Percentiles rank a stretch among this genome's conserved stretches.
phyloP scores from a whole-genome alignment of 345 rosid species.

The Eucalyptus sp. region DNA sequence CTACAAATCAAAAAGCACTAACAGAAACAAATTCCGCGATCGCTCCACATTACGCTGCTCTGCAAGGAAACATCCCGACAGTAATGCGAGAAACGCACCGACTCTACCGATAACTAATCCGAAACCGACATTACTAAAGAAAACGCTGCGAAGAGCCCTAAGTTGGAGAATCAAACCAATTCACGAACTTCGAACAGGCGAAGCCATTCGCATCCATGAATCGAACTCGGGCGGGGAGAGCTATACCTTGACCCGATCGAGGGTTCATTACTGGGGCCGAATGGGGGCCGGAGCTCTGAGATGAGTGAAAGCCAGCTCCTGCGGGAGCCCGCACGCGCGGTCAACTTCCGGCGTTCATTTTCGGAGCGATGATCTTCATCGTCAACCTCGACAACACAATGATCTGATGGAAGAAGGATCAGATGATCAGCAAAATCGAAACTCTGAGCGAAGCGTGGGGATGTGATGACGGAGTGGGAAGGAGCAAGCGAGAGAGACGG shows the following conservation, averaged over 20 bases:
- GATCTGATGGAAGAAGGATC: not conserved
- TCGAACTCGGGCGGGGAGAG: not conserved
- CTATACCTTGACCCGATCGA: not conserved
- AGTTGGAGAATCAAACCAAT: too few species aligned
- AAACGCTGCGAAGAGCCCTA: too few species aligned
- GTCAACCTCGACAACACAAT: not conserved
- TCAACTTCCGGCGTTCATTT: not conserved
- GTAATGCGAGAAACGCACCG: too few species aligned
- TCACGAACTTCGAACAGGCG: too few species aligned
- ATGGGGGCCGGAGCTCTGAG: not conserved
- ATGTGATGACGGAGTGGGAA: not conserved
- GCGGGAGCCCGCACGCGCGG: not conserved
- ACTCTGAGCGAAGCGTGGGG: not conserved
- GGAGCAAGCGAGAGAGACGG: not conserved
- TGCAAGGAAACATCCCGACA: not conserved
- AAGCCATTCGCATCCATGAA: not conserved
- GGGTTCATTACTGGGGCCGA: not conserved
- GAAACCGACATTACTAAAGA: too few species aligned
- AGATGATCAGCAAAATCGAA: not conserved
- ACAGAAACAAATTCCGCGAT: not conserved
- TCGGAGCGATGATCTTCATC: not conserved
- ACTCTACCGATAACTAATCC: too few species aligned
- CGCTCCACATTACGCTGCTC: not conserved
- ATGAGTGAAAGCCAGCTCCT: not conserved
- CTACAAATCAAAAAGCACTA: not conserved